These are phyloP conservation scores for barley (Hordeum vulgare) DNA, from an alignment of 176 grass and related monocot species.

Conservation along the genomic window MorexV3_pseudomolecules_assembly NC_058522.1:521852297-521852796, in stretches of 20 bases:
- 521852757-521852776: neutral
- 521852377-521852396: slow-evolving; percentile 98
- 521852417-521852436: slow-evolving; percentile 89
- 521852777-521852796: slow-evolving; percentile 6
- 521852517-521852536: slow-evolving; percentile 95
- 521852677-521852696: slow-evolving; percentile 23
- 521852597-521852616: slow-evolving; percentile 86
- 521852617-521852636: slow-evolving; percentile 76
- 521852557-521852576: slow-evolving; percentile 87
- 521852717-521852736: neutral
- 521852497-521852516: slow-evolving; percentile 94
- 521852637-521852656: slow-evolving; percentile 52
- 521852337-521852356: slow-evolving; percentile 98
- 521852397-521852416: slow-evolving; percentile 74
- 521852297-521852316: slow-evolving; percentile 93
- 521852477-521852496: slow-evolving; percentile 94
- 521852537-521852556: slow-evolving; percentile 91
- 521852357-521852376: slow-evolving; percentile 88
- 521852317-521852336: slow-evolving; percentile 90
- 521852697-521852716: slow-evolving; percentile 6
- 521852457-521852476: slow-evolving; percentile 97
- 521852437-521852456: slow-evolving; percentile 88
- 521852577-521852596: slow-evolving; percentile 80
- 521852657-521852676: neutral
- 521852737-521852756: neutral